phyloP scores from a whole-genome alignment of 495 filamentous ascomycete genomes.

The Aspergillus baeticus region DNA sequence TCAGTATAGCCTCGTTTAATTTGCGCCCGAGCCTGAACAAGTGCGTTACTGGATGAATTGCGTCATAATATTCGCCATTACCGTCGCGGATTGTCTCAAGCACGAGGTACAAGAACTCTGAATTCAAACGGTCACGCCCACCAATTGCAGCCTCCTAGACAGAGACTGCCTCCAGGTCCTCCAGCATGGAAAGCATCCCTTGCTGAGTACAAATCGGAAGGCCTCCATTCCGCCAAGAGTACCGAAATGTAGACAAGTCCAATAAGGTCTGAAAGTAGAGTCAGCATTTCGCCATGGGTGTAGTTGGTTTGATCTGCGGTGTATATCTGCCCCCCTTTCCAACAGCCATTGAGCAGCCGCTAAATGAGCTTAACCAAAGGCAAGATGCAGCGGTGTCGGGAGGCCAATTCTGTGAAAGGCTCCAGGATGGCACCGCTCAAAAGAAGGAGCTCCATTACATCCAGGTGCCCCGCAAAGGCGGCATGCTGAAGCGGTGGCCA shows the following conservation, averaged over 20 bases:
- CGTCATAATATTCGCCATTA: no score
- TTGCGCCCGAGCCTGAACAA: no score
- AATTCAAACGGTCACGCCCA: no score
- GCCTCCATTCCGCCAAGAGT: neutral
- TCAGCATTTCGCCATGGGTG: neutral
- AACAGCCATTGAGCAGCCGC: neutral
- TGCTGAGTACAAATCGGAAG: neutral
- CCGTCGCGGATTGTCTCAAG: no score
- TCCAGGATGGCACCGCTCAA: neutral
- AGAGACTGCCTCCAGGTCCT: no score
- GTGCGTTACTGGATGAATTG: no score
- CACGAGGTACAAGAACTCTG: no score
- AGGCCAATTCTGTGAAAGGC: neutral
- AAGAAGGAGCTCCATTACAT: neutral
- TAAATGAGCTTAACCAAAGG: neutral
- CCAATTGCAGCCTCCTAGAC: no score
- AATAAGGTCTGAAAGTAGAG: neutral
- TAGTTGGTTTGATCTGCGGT: neutral
- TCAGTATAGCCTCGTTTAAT: no score
- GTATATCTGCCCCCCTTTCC: neutral
- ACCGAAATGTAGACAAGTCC: neutral
- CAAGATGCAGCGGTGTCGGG: neutral
- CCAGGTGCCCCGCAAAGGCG: neutral
- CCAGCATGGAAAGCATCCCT: neutral
- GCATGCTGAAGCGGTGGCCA: neutral